These are phyloP conservation scores for Collybia sordida DNA, from an alignment of 768 basidiomycete genomes.

Conservation along the genomic window DNA sequence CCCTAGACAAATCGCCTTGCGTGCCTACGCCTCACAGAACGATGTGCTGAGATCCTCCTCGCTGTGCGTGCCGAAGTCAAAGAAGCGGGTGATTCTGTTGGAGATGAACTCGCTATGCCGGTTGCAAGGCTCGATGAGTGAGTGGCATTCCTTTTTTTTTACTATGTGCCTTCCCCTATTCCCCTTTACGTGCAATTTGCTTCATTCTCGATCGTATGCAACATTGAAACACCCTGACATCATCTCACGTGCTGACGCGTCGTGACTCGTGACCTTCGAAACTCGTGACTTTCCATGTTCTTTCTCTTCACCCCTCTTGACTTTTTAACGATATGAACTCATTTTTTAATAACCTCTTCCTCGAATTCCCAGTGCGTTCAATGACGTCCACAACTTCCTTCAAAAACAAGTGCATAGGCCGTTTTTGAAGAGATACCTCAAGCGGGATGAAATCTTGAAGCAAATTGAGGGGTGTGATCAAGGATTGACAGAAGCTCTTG, in stretches of 20 bases:
- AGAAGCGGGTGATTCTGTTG: constrained; percentile 54
- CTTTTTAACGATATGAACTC: not conserved
- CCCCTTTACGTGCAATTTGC: not conserved
- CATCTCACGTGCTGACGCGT: too few relatives aligned
- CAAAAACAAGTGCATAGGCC: constrained; percentile 61
- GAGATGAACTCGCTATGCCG: constrained; percentile 48
- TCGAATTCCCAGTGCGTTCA: constrained; percentile 33
- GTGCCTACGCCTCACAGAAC: constrained; percentile 69
- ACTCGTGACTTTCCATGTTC: too few relatives aligned
- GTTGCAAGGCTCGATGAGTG: constrained; percentile 51
- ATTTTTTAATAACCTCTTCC: too few relatives aligned
- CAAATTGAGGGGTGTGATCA: constrained; percentile 40
- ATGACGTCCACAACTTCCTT: constrained; percentile 48
- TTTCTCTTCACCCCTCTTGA: not conserved
- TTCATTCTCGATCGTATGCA: too few relatives aligned
- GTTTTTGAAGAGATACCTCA: constrained; percentile 77
- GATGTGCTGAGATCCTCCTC: constrained; percentile 69
- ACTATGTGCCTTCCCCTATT: not conserved
- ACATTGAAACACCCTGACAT: too few relatives aligned
- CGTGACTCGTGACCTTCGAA: too few relatives aligned
- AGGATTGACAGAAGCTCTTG: constrained; percentile 52
- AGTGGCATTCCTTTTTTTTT: constrained; percentile 12
- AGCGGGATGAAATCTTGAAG: constrained; percentile 64
- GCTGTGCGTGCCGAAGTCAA: constrained; percentile 61
- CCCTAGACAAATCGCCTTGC: constrained; percentile 65